Conservation (phyloP, 108 stramenopile species). For the Ochromonas danica region DNA sequence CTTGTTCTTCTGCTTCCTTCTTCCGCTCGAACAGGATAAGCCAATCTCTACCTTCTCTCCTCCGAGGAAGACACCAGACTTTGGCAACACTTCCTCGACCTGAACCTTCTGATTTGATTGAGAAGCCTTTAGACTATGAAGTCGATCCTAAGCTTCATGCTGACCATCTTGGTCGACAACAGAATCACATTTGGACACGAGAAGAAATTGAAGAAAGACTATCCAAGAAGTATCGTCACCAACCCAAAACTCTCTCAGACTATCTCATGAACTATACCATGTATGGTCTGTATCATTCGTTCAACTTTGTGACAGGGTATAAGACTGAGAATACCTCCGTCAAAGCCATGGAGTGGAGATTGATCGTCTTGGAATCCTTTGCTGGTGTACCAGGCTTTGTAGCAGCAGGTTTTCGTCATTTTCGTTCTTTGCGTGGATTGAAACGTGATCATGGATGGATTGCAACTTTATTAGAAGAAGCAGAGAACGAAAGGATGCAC, state of each 20-base stretch:
- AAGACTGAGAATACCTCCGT: slow-evolving; percentile 1
- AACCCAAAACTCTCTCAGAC: slow-evolving; percentile 17
- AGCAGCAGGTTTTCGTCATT: slow-evolving; percentile 79
- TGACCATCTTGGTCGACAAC: slow-evolving; percentile 37
- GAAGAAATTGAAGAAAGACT: slow-evolving; percentile 34
- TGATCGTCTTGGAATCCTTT: slow-evolving; percentile 38
- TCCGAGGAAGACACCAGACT: too few relatives aligned
- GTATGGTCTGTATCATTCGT: slow-evolving; percentile 34
- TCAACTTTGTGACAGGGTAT: slow-evolving; percentile 42
- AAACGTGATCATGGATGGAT: slow-evolving; percentile 79
- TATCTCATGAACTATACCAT: slow-evolving; percentile 7
- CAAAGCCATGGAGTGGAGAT: slow-evolving; percentile 36
- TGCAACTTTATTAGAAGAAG: slow-evolving; percentile 90
- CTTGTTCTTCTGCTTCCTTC: too few relatives aligned
- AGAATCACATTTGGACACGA: slow-evolving; percentile 41
- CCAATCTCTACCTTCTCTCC: too few relatives aligned
- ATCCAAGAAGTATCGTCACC: neutral
- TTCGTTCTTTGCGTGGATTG: slow-evolving; percentile 81
- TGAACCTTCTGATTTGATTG: too few relatives aligned
- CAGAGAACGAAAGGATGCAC: slow-evolving; percentile 97
- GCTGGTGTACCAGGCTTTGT: slow-evolving; percentile 45
- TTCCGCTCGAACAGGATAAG: too few relatives aligned
- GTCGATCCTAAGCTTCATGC: too few relatives aligned
- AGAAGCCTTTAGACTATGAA: too few relatives aligned
- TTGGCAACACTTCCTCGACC: too few relatives aligned